These are phyloP conservation scores for Rosa lucieae DNA, from an alignment of 306 rosid species.

Conservation along the genomic window DNA sequence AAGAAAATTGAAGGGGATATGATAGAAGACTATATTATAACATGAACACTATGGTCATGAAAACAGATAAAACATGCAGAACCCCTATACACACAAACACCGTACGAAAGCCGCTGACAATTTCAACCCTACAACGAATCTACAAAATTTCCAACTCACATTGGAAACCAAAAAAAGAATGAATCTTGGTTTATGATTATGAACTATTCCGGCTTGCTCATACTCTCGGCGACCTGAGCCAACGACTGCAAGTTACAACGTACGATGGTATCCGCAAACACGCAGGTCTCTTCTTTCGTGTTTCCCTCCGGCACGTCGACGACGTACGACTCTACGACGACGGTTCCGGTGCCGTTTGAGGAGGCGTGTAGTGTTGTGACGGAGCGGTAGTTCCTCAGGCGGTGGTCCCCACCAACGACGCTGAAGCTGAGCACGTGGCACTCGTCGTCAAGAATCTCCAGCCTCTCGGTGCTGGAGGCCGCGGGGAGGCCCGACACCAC, in stretches of 20 bases:
- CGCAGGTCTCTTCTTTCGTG: constrained; percentile 87
- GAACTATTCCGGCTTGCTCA: constrained; percentile 25
- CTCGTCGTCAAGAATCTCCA: constrained; percentile 94
- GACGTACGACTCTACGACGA: constrained; percentile 80
- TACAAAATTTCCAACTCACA: constrained; percentile 24
- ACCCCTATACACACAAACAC: not conserved
- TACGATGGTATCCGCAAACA: constrained; percentile 85
- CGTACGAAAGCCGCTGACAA: not conserved
- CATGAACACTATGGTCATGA: not conserved
- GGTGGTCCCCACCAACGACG: constrained; percentile 89
- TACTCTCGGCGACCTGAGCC: constrained; percentile 75
- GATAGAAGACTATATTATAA: not conserved
- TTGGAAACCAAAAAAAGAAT: constrained; percentile 27
- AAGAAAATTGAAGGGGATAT: not conserved
- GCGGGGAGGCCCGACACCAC: constrained; percentile 94
- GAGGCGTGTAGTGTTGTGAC: constrained; percentile 74
- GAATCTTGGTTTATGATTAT: no score
- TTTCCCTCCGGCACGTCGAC: constrained; percentile 89
- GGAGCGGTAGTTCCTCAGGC: constrained; percentile 74
- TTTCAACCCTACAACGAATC: constrained; percentile 1
- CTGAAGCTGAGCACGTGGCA: constrained; percentile 87
- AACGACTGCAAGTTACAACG: constrained; percentile 88
- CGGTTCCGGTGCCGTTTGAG: constrained; percentile 48
- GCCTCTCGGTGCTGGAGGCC: constrained; percentile 76
- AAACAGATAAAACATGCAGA: not conserved